Conservation (phyloP, 2,329 filamentous ascomycete genomes). For the Diaporthe velutina region DNA sequence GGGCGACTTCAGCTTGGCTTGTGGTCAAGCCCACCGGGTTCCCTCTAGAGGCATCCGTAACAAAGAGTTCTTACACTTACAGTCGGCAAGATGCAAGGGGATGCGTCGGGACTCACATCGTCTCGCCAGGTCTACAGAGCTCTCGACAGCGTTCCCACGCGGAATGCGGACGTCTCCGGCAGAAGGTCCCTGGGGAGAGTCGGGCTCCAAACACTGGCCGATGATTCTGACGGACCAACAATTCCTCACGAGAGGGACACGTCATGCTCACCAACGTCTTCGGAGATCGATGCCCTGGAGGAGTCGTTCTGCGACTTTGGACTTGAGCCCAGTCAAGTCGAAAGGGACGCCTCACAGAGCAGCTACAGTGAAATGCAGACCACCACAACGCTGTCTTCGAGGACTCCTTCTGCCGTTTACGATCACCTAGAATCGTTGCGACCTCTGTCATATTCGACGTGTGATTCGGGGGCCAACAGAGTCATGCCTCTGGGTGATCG, state of each 20-base stretch:
- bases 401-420: neutral
- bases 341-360: neutral
- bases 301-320: constrained; percentile 25
- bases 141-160: constrained; percentile 21
- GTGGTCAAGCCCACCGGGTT: neutral
- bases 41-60: neutral
- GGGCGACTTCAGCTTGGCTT: neutral
- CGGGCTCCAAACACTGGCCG: neutral
- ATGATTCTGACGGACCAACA: neutral
- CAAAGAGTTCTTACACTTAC: too few relatives aligned
- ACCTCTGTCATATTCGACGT: neutral
- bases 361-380: neutral
- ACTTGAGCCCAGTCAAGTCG: constrained; percentile 2
- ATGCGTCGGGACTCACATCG: neutral
- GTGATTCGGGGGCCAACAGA: neutral
- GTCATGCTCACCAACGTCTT: constrained; percentile 34
- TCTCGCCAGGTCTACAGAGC: constrained; percentile 8
- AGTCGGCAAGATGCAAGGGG: neutral
- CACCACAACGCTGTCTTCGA: neutral
- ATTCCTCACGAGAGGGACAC: neutral
- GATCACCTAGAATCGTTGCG: neutral
- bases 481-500: neutral
- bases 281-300: constrained; percentile 36
- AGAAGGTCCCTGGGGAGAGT: too few relatives aligned
- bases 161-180: neutral